Evolutionary conservation across 345 rosid species (phyloP).

Genomic region (Citrus cavaleriei): DNA sequence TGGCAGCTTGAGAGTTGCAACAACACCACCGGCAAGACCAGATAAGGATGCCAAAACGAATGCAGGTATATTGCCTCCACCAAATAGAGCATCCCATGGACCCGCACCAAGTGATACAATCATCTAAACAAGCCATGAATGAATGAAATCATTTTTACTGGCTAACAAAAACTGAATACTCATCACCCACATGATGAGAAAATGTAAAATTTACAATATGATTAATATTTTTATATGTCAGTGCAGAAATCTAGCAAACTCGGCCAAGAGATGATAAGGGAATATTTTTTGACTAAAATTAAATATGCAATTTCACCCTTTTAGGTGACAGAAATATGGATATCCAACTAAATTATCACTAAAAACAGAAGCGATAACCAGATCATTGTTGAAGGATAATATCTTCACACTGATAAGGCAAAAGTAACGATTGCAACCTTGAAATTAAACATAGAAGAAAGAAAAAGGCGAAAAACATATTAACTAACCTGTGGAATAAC

Average conservation of each 20-base stretch:
- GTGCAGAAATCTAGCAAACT: background rate
- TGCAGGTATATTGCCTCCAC: slow-evolving; percentile 97
- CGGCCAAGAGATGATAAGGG: background rate
- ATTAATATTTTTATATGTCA: background rate
- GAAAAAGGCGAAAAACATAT: background rate
- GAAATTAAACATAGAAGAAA: slow-evolving; percentile 2
- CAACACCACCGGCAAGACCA: slow-evolving; percentile 73
- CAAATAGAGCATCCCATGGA: slow-evolving; percentile 95
- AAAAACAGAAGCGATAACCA: background rate
- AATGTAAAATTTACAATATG: background rate
- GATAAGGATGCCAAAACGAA: slow-evolving; percentile 67
- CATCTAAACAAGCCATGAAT: slow-evolving; percentile 48
- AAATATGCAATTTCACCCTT: background rate
- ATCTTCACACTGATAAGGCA: background rate
- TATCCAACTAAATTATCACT: background rate
- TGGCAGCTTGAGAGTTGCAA: slow-evolving; percentile 65
- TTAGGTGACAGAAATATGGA: too few relatives aligned
- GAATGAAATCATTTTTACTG: slow-evolving; percentile 13
- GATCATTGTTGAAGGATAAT: background rate
- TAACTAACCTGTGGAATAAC: slow-evolving; percentile 79
- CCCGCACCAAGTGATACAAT: slow-evolving; percentile 88
- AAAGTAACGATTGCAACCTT: background rate
- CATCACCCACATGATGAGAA: background rate
- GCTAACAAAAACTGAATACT: background rate
- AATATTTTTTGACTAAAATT: background rate